Conservation (phyloP, 2,329 filamentous ascomycete genomes). For the Stachybotrys elegans region DNA sequence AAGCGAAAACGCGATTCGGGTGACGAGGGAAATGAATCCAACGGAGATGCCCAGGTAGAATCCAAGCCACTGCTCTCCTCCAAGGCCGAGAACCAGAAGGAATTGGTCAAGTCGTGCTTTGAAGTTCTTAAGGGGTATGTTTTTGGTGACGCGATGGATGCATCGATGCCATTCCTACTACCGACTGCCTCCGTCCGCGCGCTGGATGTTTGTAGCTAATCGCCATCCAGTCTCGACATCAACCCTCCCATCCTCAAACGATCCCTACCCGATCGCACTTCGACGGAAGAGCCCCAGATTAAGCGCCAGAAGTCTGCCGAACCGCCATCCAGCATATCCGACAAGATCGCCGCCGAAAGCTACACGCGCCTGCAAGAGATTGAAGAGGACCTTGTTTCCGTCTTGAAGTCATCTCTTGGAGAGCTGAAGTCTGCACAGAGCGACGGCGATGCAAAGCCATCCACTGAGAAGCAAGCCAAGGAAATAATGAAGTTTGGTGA, state of each 20-base stretch:
- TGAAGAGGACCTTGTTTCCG: conserved; percentile 50
- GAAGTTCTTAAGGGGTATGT: conserved; percentile 33
- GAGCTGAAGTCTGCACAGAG: conserved; percentile 35
- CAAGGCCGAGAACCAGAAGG: conserved; percentile 23
- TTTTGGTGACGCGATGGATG: conserved; percentile 7
- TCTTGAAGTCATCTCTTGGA: conserved; percentile 41
- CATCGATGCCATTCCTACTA: conserved; percentile 2
- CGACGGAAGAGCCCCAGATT: conserved; percentile 46
- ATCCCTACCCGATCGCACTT: conserved; percentile 37
- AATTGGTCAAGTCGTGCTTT: conserved; percentile 32
- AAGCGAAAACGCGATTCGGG: conserved; percentile 57
- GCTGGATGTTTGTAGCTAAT: conserved; percentile 20
- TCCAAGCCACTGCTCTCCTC: conserved; percentile 17
- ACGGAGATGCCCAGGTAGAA: conserved; percentile 18
- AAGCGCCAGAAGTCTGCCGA: conserved; percentile 58
- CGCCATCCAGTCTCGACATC: conserved; percentile 44
- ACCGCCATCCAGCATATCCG: conserved; percentile 40
- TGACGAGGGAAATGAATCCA: conserved; percentile 29
- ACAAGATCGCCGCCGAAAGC: conserved; percentile 45
- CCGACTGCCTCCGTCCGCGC: background rate
- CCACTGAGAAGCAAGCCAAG: conserved; percentile 31
- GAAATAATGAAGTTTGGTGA: conserved; percentile 55
- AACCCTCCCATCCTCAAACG: conserved; percentile 51
- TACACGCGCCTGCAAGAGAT: conserved; percentile 63
- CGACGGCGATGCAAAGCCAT: conserved; percentile 19